phyloP scores from a whole-genome alignment of 2,329 filamentous ascomycete genomes.

The Fusarium duplospermum region DNA sequence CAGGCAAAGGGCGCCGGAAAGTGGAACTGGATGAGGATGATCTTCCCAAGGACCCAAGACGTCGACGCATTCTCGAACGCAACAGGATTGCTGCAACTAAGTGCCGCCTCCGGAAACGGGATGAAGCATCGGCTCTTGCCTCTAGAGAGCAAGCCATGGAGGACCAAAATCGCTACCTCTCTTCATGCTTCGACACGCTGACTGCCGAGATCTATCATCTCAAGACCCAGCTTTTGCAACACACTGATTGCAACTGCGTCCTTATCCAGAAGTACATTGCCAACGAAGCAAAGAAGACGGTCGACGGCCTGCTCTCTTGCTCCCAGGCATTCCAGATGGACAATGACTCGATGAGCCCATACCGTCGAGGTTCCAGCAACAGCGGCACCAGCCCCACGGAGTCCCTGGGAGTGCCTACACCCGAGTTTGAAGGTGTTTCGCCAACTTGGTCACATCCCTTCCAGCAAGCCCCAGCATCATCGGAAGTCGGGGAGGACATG shows the following conservation, averaged over 20 bases:
- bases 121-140: slow-evolving; percentile 46
- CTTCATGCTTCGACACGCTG: slow-evolving; percentile 41
- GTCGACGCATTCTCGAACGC: slow-evolving; percentile 46
- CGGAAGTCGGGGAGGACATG: slow-evolving; percentile 37
- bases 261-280: slow-evolving; percentile 49
- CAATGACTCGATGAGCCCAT: slow-evolving; percentile 23
- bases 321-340: slow-evolving; percentile 29
- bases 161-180: slow-evolving; percentile 46
- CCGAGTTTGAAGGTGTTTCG: slow-evolving; percentile 34
- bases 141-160: slow-evolving; percentile 45
- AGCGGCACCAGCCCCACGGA: slow-evolving; percentile 41
- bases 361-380: slow-evolving; percentile 38
- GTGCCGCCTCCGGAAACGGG: slow-evolving; percentile 47
- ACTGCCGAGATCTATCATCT: slow-evolving; percentile 46
- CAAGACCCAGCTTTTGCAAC: slow-evolving; percentile 46
- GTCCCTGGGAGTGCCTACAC: slow-evolving; percentile 39
- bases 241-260: slow-evolving; percentile 47
- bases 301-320: slow-evolving; percentile 37
- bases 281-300: slow-evolving; percentile 46
- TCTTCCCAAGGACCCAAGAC: slow-evolving; percentile 38
- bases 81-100: slow-evolving; percentile 49
- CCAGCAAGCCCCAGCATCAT: slow-evolving; percentile 28
- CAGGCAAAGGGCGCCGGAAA: slow-evolving; percentile 8
- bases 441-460: slow-evolving; percentile 40
- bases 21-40: slow-evolving; percentile 39